Base-by-base conservation (phyloP, 768 basidiomycete species). In the Boletus reticuloceps region DNA sequence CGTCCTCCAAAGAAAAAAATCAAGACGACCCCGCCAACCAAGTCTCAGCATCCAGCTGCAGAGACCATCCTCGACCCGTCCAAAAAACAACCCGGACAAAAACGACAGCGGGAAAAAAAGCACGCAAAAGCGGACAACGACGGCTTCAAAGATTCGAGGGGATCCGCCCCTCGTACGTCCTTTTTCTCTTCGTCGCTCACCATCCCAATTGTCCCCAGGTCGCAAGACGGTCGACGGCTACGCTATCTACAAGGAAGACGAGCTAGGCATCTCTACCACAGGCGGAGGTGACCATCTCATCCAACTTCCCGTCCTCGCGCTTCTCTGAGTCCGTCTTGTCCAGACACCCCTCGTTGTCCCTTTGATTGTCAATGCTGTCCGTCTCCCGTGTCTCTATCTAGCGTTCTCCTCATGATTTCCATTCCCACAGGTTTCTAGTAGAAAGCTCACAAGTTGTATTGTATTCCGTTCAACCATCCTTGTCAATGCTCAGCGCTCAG, bases 361-460 rank as follows among this genome's bases (percentile, higher is more conserved):
- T 94, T 94, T 66, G 92, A 94, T 68, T 94, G 92, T 69, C 78
- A 89, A 37, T 94, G 92, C 63, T 94, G 92, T 91, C 64, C 72
- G 89, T 76, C 44, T 10, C 38, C 36, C 37, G n/a, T 37, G 22
- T 40, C 19, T 9, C 13, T 17, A 6, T 4, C n/a, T 22, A 13
- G 4, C 13, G 10, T 25, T 45, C 29, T 32, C 36, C 49, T 55
- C n/a, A 40, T 36, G 27, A 13, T 43, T 32, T 41, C 22, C 31
- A n/a, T 44, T 20, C 32, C 17, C 27, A 13, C 57, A 71, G 70
- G 70, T 56, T 71, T 70, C 42, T 71, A 70, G 17, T 39, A 14
- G 14, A 36, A 36, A 36, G n/a, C 38, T 7, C 17, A 17, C 14
- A 13, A 37, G 13, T 13, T 37, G 14, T 37, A 37, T 29, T 29